A percentile compares a stretch with the other conserved stretches of the same genome.
Conservation (phyloP, 106 monocot genomes). For the Dendrobium huoshanense region DNA sequence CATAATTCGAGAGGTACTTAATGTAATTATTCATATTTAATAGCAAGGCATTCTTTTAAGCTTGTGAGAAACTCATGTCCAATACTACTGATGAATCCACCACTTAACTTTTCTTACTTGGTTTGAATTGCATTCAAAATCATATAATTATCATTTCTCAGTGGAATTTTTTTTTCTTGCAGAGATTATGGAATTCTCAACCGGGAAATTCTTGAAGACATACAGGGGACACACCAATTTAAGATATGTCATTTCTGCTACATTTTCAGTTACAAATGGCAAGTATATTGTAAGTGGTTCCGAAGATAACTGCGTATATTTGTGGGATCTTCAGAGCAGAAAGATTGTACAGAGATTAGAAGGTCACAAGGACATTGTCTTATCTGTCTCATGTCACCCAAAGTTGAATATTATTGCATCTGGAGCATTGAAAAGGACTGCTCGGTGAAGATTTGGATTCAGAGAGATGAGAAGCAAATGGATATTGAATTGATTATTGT, state of each 20-base stretch:
- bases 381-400: not conserved
- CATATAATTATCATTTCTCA: not conserved
- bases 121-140: not conserved
- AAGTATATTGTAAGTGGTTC: not conserved
- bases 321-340: constrained; percentile 6
- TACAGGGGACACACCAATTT: constrained; percentile 2
- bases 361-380: not conserved
- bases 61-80: too few relatives aligned
- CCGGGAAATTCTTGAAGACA: constrained; percentile 7
- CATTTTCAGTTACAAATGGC: constrained; percentile 9
- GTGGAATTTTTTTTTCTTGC: not conserved
- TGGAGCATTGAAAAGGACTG: not conserved
- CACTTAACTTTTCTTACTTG: too few relatives aligned
- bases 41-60: too few relatives aligned
- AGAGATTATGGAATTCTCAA: constrained; percentile 9
- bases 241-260: constrained; percentile 2
- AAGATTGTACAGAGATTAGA: not conserved
- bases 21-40: too few relatives aligned
- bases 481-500: not conserved
- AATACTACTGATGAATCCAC: too few relatives aligned
- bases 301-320: not conserved
- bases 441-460: constrained; percentile 7
- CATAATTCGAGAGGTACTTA: too few relatives aligned
- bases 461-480: constrained; percentile 6
- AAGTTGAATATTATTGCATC: constrained; percentile 6